Percentiles rank a stretch among this genome's conserved stretches.
Conservation (phyloP, 441 rosid species). For the Pelargonium myrrhifolium region DNA sequence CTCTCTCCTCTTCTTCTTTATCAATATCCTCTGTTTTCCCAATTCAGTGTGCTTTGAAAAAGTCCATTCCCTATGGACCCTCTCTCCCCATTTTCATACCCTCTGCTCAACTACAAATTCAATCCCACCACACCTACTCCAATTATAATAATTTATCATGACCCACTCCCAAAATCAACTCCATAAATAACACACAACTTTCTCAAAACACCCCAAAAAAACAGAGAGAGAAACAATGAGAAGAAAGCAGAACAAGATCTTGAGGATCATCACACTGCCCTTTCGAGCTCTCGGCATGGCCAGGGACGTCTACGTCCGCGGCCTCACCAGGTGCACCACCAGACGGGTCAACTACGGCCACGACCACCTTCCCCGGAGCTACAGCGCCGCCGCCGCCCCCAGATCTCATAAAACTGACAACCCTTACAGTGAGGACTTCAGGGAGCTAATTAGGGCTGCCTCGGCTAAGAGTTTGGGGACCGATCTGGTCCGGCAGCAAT, state of each 20-base stretch:
- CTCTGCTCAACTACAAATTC: too few species aligned
- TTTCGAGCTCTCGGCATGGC: background rate
- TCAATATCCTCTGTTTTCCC: too few species aligned
- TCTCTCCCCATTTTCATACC: too few species aligned
- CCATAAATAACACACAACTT: too few species aligned
- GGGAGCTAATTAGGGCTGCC: background rate
- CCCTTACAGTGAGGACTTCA: background rate
- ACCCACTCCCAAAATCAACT: too few species aligned
- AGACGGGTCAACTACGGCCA: background rate
- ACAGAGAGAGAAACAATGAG: too few species aligned
- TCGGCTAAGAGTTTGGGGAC: background rate
- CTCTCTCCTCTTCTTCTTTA: too few species aligned
- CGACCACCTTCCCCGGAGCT: background rate
- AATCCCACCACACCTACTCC: too few species aligned
- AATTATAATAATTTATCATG: too few species aligned
- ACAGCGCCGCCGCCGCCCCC: background rate
- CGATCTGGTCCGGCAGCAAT: background rate
- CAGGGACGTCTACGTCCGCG: background rate
- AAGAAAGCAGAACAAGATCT: background rate
- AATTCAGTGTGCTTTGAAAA: too few species aligned
- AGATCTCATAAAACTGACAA: background rate
- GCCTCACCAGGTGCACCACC: background rate
- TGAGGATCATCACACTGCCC: slow-evolving; percentile 1
- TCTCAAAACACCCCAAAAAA: too few species aligned
- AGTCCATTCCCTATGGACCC: too few species aligned